These are phyloP conservation scores for Leishmania mexicana DNA, from an alignment of 208 protist species.

Conservation along the genomic window DNA sequence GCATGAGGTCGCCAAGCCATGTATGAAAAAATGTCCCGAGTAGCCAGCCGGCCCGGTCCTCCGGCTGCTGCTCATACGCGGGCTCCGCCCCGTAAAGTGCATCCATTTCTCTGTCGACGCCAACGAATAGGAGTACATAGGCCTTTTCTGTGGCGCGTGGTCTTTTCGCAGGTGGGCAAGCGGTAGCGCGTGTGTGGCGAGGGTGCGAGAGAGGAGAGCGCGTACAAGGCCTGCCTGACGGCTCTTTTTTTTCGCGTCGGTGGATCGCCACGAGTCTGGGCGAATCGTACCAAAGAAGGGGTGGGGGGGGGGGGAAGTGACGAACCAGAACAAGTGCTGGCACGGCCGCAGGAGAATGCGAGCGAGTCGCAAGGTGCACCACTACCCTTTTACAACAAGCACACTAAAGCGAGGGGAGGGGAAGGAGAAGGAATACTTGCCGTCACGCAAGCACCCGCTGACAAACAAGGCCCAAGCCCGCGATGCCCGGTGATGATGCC, in stretches of 20 bases:
- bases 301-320: no score
- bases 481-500: no score
- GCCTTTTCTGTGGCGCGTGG: no score
- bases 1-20: conserved; percentile 42
- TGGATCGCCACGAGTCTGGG: background rate
- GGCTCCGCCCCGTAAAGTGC: conserved; percentile 19
- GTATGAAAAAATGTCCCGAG: conserved; percentile 35
- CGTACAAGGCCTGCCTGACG: background rate
- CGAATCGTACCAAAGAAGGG: background rate
- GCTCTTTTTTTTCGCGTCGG: background rate
- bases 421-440: no score
- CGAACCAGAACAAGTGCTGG: background rate
- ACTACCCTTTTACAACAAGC: background rate
- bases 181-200: no score
- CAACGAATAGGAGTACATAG: background rate
- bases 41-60: conserved; percentile 28
- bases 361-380: background rate
- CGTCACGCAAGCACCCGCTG: no score
- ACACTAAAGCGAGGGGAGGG: no score
- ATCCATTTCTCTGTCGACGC: conserved; percentile 1
- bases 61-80: conserved; percentile 32
- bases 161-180: background rate
- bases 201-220: background rate
- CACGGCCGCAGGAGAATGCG: background rate
- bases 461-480: no score